Evolutionary conservation across 257 asterid genomes (phyloP).

Genomic region (Cruciata laevipes): DNA sequence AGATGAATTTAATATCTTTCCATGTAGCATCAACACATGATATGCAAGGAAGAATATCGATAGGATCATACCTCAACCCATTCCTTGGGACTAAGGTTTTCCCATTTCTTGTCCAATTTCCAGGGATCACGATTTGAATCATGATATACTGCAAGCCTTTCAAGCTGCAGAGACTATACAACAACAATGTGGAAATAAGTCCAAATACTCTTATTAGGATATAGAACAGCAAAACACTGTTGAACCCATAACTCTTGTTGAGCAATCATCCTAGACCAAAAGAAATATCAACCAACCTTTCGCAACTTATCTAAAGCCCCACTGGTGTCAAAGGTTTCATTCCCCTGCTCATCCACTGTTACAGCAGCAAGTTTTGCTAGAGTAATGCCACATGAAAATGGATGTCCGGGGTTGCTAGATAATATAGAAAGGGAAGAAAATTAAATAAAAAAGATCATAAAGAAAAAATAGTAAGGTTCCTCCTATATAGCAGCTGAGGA

Average conservation of each 20-base stretch:
- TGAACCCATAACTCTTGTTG: constrained; percentile 1
- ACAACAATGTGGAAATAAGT: constrained; percentile 24
- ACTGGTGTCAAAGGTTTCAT: constrained; percentile 96
- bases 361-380: constrained; percentile 98
- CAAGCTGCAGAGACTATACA: constrained; percentile 90
- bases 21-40: not conserved
- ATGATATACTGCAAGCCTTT: constrained; percentile 96
- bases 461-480: constrained; percentile 6
- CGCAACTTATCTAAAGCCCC: constrained; percentile 98
- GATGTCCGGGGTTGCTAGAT: constrained; percentile 84
- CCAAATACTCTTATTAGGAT: constrained; percentile 11
- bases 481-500: constrained; percentile 13
- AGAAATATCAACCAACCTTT: constrained; percentile 48
- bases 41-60: not conserved
- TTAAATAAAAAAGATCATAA: not conserved
- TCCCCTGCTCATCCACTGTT: constrained; percentile 95
- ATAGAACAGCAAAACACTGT: constrained; percentile 1
- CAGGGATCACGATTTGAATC: constrained; percentile 83
- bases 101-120: constrained; percentile 90
- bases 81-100: constrained; percentile 84
- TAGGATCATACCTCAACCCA: constrained; percentile 72
- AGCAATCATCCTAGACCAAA: constrained; percentile 13
- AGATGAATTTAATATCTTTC: not conserved
- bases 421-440: not conserved
- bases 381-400: constrained; percentile 91